Percentiles rank a stretch among this genome's conserved stretches.
Conservation (phyloP, 352 stramenopile species). For the Phytophthora meadii region DNA sequence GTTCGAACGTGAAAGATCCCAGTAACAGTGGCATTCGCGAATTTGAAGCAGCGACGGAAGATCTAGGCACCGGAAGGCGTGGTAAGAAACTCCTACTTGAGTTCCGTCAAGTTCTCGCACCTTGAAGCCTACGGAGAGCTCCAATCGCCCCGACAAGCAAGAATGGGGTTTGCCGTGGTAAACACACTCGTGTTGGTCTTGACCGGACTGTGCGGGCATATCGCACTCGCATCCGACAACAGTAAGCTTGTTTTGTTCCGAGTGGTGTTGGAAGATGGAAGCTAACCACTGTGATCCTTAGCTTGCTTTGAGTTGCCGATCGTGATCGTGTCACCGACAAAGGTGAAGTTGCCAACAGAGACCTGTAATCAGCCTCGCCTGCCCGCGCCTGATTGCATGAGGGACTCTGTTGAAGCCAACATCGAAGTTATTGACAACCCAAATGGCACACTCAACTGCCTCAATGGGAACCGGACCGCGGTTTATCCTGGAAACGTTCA, state of each 20-base stretch:
- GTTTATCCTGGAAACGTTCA: constrained; percentile 51
- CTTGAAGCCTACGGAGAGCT: no score
- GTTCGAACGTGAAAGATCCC: not conserved
- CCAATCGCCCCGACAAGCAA: not conserved
- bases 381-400: constrained; percentile 60
- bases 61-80: not conserved
- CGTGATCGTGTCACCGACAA: constrained; percentile 52
- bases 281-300: constrained; percentile 24
- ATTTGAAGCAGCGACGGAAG: constrained; percentile 21
- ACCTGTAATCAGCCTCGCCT: constrained; percentile 56
- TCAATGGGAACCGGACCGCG: constrained; percentile 36
- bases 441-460: constrained; percentile 51
- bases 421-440: constrained; percentile 65
- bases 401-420: constrained; percentile 41
- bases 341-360: constrained; percentile 52
- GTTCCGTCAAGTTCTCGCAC: no score
- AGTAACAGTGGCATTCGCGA: constrained; percentile 18
- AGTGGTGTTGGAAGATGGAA: not conserved
- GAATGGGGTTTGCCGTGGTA: constrained; percentile 20
- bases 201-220: constrained; percentile 1
- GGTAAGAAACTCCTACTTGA: no score
- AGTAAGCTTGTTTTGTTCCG: constrained; percentile 18
- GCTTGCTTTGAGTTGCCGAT: constrained; percentile 62
- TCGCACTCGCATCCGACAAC: constrained; percentile 22
- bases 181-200: constrained; percentile 18